phyloP scores from a whole-genome alignment of 805 yeast genomes.

The Hanseniaspora guilliermondii region DNA sequence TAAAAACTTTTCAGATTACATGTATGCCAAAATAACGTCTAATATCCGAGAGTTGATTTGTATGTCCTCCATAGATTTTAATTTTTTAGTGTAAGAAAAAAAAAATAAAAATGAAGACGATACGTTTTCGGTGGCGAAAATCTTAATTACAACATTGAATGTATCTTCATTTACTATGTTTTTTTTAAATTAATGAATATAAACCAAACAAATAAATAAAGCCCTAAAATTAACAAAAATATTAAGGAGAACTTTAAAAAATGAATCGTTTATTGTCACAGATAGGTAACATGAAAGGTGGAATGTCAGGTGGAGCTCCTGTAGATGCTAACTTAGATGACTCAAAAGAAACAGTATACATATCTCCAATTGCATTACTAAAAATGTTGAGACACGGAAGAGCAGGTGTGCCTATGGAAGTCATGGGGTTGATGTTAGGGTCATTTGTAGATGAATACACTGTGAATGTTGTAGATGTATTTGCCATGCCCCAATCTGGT shows the following conservation, averaged over 20 bases:
- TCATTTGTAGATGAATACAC: slow-evolving; percentile 96
- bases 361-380: slow-evolving; percentile 84
- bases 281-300: slow-evolving; percentile 30
- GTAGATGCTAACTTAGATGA: slow-evolving; percentile 77
- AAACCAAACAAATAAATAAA: neutral
- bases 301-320: slow-evolving; percentile 34
- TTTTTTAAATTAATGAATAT: too few species aligned
- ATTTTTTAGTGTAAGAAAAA: too few species aligned
- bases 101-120: too few species aligned
- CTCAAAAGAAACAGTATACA: slow-evolving; percentile 91
- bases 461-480: slow-evolving; percentile 92
- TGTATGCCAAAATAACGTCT: too few species aligned
- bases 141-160: neutral
- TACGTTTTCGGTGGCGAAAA: neutral
- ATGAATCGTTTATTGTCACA: slow-evolving; percentile 36
- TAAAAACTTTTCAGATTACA: too few species aligned
- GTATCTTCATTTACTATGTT: too few species aligned
- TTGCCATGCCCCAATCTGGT: slow-evolving; percentile 98
- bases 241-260: neutral
- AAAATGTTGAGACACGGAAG: slow-evolving; percentile 97
- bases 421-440: slow-evolving; percentile 97
- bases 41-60: too few species aligned
- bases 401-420: slow-evolving; percentile 79
- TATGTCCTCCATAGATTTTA: too few species aligned
- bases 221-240: neutral